Evolutionary conservation across 2,329 filamentous ascomycete genomes (phyloP), one percentile per base, ranked within the genome.

Genomic region (Salinomyces thailandicus): DNA sequence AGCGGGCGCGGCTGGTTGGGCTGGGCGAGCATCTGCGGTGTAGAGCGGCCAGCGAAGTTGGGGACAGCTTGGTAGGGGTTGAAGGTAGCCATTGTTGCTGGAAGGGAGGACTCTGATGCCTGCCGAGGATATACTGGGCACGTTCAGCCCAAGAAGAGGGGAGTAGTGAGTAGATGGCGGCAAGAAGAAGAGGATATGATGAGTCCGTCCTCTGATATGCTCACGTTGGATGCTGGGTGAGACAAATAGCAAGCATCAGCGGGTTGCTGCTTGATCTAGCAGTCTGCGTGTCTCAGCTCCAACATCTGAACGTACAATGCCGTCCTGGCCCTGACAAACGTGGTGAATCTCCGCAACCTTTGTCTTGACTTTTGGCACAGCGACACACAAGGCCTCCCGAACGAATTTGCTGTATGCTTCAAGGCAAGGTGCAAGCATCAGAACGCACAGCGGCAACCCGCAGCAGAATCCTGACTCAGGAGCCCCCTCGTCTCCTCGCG

Each of bases 1-100:
- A 51, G 48, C 17, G 57, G 43, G 4, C 47, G 44, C 15, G 48
- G 43, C 43, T 14, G 18, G 4, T 28, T 9, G 8, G 31, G 11
- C 17, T 33, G 15, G 11, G 2, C 15, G 15, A 17, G 31, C 15
- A 5, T 12, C 5, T 30, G 27, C 2, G 14, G 2, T 8, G 14
- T 15, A 14, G 11, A 13, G 2, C 27, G 27, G 15, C 14, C 27
- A 30, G 2, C 27, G 14, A 30, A 30, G 27, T 9, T 8, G 7
- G 27, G 27, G 27, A n/a, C 8, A 8, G 27, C 8, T 3, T 16
- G 14, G 14, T 30, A 30, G 15, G 27, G 27, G 14, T 5, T 30
- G 27, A 30, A 13, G 5, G 11, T 30, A 15, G 27, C 14, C 27
- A 30, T 30, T 3, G n/a, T n/a, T n/a, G n/a, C n/a, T n/a, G n/a